Percentiles rank a stretch among this genome's conserved stretches.
Conservation (phyloP, 192 early-diverging fungal species). For the Coemansia sp. region DNA sequence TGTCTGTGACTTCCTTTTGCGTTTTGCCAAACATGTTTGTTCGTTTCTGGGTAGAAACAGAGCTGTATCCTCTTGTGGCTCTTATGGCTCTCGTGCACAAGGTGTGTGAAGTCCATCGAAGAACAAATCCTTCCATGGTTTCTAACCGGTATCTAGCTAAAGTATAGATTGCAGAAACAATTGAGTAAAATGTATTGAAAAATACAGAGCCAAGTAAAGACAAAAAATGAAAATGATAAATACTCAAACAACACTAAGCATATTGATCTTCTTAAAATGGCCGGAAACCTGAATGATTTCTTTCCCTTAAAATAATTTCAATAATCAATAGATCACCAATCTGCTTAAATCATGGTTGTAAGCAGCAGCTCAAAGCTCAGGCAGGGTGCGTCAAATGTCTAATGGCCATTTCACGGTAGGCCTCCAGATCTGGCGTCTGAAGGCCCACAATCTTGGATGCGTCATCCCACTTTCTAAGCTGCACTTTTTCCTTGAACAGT, state of each 20-base stretch:
- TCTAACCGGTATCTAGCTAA: neutral
- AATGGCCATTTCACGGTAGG: conserved; percentile 49
- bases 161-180: neutral
- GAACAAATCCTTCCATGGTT: neutral
- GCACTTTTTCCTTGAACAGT: conserved; percentile 56
- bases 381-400: conserved; percentile 20
- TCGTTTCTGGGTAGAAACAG: neutral
- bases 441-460: conserved; percentile 49
- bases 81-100: neutral
- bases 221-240: no score
- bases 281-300: no score
- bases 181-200: neutral
- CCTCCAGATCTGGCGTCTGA: conserved; percentile 50
- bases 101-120: neutral
- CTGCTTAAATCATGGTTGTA: no score
- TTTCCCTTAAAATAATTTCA: no score
- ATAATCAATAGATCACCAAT: no score
- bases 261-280: no score
- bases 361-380: no score
- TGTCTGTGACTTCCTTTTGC: conserved; percentile 14
- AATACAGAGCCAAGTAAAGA: neutral
- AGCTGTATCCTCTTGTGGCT: neutral
- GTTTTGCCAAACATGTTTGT: conserved; percentile 44
- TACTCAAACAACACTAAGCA: no score
- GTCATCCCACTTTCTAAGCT: conserved; percentile 60